A percentile compares a stretch with the other conserved stretches of the same genome.
These are phyloP conservation scores for Wickerhamomyces subpelliculosus DNA, from an alignment of 805 yeast genomes.

Conservation along the genomic window DNA sequence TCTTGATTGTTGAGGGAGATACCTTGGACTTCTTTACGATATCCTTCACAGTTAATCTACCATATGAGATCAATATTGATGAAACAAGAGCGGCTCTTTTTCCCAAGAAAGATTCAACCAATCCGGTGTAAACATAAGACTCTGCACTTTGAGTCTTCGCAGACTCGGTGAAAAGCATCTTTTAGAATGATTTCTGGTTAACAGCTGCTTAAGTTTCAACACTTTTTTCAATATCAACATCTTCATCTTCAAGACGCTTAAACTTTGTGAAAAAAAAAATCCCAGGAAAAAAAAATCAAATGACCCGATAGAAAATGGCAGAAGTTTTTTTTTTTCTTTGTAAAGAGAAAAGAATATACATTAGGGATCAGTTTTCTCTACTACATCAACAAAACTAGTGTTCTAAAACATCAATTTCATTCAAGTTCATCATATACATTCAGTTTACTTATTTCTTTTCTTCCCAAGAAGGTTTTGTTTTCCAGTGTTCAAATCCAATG, in stretches of 20 bases:
- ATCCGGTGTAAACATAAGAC: conserved; percentile 48
- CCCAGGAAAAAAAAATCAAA: too few species aligned
- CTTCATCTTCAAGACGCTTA: not conserved
- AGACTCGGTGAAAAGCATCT: conserved; percentile 6
- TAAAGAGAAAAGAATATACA: too few species aligned
- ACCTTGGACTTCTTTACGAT: conserved; percentile 40
- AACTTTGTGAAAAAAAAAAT: too few species aligned
- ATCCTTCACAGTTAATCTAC: conserved; percentile 55
- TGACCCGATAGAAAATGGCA: too few species aligned
- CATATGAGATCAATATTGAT: conserved; percentile 55
- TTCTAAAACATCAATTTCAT: too few species aligned
- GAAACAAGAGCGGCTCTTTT: conserved; percentile 63
- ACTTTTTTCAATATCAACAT: not conserved
- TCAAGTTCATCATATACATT: not conserved
- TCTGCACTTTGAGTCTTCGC: conserved; percentile 54
- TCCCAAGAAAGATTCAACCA: conserved; percentile 56
- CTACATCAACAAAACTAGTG: too few species aligned
- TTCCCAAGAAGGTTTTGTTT: conserved; percentile 13
- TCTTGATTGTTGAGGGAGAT: conserved; percentile 45
- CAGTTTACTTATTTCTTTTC: not conserved
- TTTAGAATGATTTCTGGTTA: not conserved
- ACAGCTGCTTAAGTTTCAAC: not conserved
- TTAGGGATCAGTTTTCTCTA: too few species aligned
- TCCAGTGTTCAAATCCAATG: conserved; percentile 15
- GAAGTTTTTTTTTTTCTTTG: too few species aligned